phyloP scores from a whole-genome alignment of 805 yeast species.

The Candida boidinii region DNA sequence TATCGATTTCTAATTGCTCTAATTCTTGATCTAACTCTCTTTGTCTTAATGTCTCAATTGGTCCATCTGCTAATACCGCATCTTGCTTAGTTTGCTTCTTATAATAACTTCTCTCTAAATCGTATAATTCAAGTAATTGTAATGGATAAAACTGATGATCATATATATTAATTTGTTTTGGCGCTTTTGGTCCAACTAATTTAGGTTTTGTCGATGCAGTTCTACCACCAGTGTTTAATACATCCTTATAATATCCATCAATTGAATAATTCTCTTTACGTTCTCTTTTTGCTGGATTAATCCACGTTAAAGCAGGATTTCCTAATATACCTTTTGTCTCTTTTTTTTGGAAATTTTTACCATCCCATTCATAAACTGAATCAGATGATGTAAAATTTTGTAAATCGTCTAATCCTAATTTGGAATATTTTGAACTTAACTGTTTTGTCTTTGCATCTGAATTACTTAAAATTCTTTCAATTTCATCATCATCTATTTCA shows the following conservation, averaged over 20 bases:
- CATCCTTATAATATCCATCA: slow-evolving; percentile 56
- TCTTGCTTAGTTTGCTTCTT: slow-evolving; percentile 58
- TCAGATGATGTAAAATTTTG: slow-evolving; percentile 55
- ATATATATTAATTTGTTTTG: slow-evolving; percentile 71
- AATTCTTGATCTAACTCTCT: slow-evolving; percentile 25
- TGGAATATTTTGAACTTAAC: slow-evolving; percentile 53
- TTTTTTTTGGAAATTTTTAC: slow-evolving; percentile 70
- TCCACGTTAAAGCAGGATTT: slow-evolving; percentile 58
- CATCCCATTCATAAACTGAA: slow-evolving; percentile 83
- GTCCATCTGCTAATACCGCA: slow-evolving; percentile 55
- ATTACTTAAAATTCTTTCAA: slow-evolving; percentile 49
- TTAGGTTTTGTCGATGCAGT: slow-evolving; percentile 25
- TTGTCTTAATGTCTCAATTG: slow-evolving; percentile 18
- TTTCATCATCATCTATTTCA: slow-evolving; percentile 41
- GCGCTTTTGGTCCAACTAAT: slow-evolving; percentile 66
- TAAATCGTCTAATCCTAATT: slow-evolving; percentile 66
- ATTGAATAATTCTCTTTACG: slow-evolving; percentile 79
- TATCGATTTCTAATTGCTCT: slow-evolving; percentile 65
- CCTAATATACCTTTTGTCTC: slow-evolving; percentile 32
- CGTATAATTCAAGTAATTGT: slow-evolving; percentile 67
- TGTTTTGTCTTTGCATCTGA: slow-evolving; percentile 60
- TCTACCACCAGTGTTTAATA: slow-evolving; percentile 61
- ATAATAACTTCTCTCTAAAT: slow-evolving; percentile 70
- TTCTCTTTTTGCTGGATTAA: slow-evolving; percentile 80
- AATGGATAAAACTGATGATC: slow-evolving; percentile 90